These are phyloP conservation scores for Brassica balearica DNA, from an alignment of 441 rosid genomes.

Conservation along the genomic window DNA sequence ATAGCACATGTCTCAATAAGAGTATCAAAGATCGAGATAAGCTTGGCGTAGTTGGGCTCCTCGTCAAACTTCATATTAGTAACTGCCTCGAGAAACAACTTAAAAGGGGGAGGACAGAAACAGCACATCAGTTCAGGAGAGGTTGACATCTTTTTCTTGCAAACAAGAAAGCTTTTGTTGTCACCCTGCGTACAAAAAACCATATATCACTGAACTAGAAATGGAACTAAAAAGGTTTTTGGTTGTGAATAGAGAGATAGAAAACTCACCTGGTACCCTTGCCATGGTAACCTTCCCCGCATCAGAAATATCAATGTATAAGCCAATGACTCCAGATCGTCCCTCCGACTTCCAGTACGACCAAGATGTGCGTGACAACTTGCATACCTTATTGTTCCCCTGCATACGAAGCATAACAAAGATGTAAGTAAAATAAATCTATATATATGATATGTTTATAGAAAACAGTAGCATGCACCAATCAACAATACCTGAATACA, in stretches of 20 bases:
- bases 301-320: slow-evolving; percentile 85
- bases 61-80: slow-evolving; percentile 84
- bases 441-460: neutral
- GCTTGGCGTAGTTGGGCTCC: slow-evolving; percentile 77
- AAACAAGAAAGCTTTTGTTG: slow-evolving; percentile 88
- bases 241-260: slow-evolving; percentile 12
- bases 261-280: slow-evolving; percentile 78
- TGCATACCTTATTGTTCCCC: slow-evolving; percentile 88
- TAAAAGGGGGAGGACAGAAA: slow-evolving; percentile 77
- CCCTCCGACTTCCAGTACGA: slow-evolving; percentile 86
- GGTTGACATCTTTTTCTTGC: slow-evolving; percentile 91
- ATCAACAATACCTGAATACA: slow-evolving; percentile 70
- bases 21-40: slow-evolving; percentile 68
- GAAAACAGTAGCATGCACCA: slow-evolving; percentile 7
- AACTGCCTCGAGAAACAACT: slow-evolving; percentile 78
- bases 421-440: no score
- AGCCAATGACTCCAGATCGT: slow-evolving; percentile 89
- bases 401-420: slow-evolving; percentile 40
- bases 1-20: slow-evolving; percentile 65
- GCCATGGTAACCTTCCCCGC: slow-evolving; percentile 89
- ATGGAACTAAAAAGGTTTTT: slow-evolving; percentile 1
- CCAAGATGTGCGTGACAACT: slow-evolving; percentile 51
- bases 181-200: slow-evolving; percentile 67
- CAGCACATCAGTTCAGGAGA: slow-evolving; percentile 85
- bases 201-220: no score